A percentile compares a stretch with the other conserved stretches of the same genome.
phyloP scores from a whole-genome alignment of 2,329 filamentous ascomycete genomes.

The Arthrobotrys sinensis region DNA sequence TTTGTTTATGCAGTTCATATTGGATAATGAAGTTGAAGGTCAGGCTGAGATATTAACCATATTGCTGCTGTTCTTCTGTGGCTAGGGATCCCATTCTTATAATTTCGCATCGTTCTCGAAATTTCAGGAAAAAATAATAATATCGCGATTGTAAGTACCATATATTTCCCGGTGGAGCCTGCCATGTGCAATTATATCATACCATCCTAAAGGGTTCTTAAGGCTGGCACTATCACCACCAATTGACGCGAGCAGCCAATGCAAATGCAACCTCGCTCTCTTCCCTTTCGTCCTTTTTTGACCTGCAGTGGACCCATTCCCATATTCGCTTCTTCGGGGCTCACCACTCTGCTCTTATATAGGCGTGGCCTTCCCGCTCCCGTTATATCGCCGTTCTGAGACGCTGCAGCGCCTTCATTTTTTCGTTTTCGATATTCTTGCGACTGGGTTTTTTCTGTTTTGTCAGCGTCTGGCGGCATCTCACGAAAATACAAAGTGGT shows the following conservation, averaged over 20 bases:
- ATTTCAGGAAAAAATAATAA: conserved; percentile 2
- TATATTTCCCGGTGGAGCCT: conserved; percentile 17
- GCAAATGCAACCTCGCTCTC: conserved; percentile 15
- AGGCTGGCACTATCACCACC: conserved; percentile 31
- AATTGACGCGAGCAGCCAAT: conserved; percentile 32
- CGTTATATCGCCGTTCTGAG: conserved; percentile 35
- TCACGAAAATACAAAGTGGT: conserved; percentile 52
- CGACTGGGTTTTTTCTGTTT: neutral
- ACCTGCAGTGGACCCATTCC: conserved; percentile 14
- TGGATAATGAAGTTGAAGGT: conserved; percentile 10
- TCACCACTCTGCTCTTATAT: conserved; percentile 43
- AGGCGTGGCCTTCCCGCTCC: conserved; percentile 28
- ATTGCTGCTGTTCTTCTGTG: conserved; percentile 33
- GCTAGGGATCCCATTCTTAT: conserved; percentile 36
- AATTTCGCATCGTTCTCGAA: conserved; percentile 9
- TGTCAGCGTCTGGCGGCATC: neutral
- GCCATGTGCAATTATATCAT: conserved; percentile 47
- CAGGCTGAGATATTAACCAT: conserved; percentile 52
- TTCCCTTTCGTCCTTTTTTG: conserved; percentile 21
- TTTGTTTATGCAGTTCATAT: conserved; percentile 9
- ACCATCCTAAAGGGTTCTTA: conserved; percentile 31
- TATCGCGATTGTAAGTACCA: conserved; percentile 21
- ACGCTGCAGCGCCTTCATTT: conserved; percentile 21
- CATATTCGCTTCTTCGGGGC: conserved; percentile 31
- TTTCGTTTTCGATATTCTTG: conserved; percentile 10